phyloP scores from a whole-genome alignment of 371 early-diverging fungal genomes.

The Zychaea mexicana region DNA sequence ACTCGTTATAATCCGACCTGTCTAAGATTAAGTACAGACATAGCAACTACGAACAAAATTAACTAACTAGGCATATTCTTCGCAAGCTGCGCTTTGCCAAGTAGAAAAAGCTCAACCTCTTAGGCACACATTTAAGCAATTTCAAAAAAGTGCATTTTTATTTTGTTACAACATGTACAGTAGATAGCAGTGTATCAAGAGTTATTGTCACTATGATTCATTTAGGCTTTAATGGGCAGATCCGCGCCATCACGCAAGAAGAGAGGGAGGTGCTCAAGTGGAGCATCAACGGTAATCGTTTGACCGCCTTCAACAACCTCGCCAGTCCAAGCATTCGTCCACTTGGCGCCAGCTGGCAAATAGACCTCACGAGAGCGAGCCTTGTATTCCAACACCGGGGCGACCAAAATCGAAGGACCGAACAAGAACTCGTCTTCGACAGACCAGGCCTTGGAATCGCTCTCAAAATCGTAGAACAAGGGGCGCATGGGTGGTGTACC shows the following conservation, averaged over 20 bases:
- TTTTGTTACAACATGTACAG: background rate
- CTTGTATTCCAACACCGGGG: slow-evolving; percentile 35
- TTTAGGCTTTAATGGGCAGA: slow-evolving; percentile 12
- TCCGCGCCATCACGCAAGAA: slow-evolving; percentile 34
- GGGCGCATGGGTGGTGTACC: slow-evolving; percentile 57
- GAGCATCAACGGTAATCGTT: slow-evolving; percentile 35
- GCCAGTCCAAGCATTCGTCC: slow-evolving; percentile 49
- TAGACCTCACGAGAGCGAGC: slow-evolving; percentile 42
- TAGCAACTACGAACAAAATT: too few species aligned
- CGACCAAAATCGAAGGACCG: slow-evolving; percentile 39
- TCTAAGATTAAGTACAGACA: too few species aligned
- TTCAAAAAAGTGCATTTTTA: background rate
- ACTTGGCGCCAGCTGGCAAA: slow-evolving; percentile 34
- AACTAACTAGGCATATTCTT: too few species aligned
- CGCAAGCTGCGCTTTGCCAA: too few species aligned
- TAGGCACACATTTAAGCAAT: too few species aligned
- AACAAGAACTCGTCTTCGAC: slow-evolving; percentile 40
- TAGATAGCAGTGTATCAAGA: background rate
- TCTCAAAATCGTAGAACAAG: slow-evolving; percentile 45
- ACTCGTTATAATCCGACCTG: too few species aligned
- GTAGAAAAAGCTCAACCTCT: too few species aligned
- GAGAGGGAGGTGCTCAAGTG: slow-evolving; percentile 39
- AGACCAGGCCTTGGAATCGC: slow-evolving; percentile 30
- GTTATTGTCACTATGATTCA: background rate
- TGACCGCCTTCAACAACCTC: slow-evolving; percentile 34